Base-by-base conservation (phyloP, 2,329 filamentous ascomycete genomes). In the Neobulgaria alba region DNA sequence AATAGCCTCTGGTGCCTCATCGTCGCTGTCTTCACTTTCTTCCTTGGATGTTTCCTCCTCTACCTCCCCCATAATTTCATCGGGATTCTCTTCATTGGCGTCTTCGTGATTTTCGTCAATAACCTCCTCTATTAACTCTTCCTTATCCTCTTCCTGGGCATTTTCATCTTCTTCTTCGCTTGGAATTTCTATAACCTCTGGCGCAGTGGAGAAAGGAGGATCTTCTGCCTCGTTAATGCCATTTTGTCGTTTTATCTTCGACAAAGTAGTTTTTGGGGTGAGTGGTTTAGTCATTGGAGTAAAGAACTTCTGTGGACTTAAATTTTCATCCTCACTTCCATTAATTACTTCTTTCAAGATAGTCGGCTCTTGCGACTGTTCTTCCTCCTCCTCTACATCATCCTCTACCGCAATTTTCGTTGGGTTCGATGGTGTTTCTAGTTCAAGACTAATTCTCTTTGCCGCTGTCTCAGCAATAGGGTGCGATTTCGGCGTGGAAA, bases 1-100 rank as follows among this genome's bases (percentile, higher is more conserved):
- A 30, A 58, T 48, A 16, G 50, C 54, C 38, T 59, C 55, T 30
- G 57, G 57, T 9, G 55, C 55, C 42, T 58, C 57, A 36, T 59
- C 53, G 17, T 58, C 57, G 33, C 53, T 56, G n/a, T 50, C 50
- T 4, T 45, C 47, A 18, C 29, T 33, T 10, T 36, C 36, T 2
- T 43, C 45, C 4, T 41, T 41, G 10, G 41, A 36, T 5, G 20
- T 32, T 4, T 30, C 29, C 14, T 37, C 33, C 12, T 20, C 18
- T 5, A 4, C 16, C 4, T 44, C n/a, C n/a, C n/a, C n/a, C n/a
- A n/a, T n/a, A 36, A 33, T 21, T 14, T 33, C 8, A 15, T 42
- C 34, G 14, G 20, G 20, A 14, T 23, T 16, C 12, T 18, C 4
- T 23, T 48, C 39, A 3, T 26, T 35, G 3, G 49, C 45, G 9